Evolutionary conservation across 306 rosid genomes (phyloP).

Genomic region (Neltuma alba): DNA sequence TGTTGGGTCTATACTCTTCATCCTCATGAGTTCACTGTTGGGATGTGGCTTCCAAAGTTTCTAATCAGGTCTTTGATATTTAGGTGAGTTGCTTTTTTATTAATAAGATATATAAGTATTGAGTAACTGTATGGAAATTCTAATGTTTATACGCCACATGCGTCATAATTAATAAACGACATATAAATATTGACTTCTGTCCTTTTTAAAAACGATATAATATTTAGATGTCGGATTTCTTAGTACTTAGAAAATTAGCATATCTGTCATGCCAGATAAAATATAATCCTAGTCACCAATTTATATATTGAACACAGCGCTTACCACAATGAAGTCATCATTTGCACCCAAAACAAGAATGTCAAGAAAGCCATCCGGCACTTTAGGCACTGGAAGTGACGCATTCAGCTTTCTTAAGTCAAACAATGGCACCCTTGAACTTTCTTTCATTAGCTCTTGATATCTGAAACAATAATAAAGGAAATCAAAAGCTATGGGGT

Average conservation of each 20-base stretch:
- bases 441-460: conserved; percentile 88
- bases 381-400: conserved; percentile 82
- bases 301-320: background rate
- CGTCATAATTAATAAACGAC: background rate
- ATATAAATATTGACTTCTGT: background rate
- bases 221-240: background rate
- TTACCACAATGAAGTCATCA: conserved; percentile 91
- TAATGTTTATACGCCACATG: background rate
- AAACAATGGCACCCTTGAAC: conserved; percentile 92
- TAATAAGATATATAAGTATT: background rate
- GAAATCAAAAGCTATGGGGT: background rate
- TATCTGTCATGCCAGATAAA: background rate
- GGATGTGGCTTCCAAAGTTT: background rate
- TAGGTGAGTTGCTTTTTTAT: background rate
- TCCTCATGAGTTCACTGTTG: background rate
- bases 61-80: background rate
- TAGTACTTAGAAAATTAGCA: background rate
- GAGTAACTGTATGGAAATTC: background rate
- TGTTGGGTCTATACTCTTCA: background rate
- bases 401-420: conserved; percentile 88
- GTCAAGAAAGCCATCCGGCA: conserved; percentile 53
- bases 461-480: conserved; percentile 53
- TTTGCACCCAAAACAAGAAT: conserved; percentile 79
- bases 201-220: background rate
- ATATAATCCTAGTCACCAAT: background rate